Conservation (phyloP, 2,329 filamentous ascomycete species). For the Colletotrichum agaves region DNA sequence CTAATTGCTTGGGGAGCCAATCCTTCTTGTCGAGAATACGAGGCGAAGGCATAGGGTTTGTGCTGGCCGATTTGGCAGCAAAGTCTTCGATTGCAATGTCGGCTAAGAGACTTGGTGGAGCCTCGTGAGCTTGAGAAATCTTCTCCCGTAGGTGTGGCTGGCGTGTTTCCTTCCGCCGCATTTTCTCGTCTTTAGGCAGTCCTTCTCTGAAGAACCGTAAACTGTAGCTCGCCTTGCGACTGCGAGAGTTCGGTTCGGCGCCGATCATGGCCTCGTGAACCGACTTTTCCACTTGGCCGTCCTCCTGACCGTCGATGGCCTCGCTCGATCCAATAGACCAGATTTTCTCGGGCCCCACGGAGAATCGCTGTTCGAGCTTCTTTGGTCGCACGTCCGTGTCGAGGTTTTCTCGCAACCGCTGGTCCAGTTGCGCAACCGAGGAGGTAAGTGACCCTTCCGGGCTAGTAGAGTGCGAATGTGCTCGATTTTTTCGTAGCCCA, state of each 20-base stretch:
- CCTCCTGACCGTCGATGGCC: conserved; percentile 54
- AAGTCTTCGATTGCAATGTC: conserved; percentile 38
- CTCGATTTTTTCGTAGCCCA: conserved; percentile 33
- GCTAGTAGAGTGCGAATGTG: conserved; percentile 40
- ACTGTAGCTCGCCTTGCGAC: conserved; percentile 74
- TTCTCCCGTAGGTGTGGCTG: conserved; percentile 52
- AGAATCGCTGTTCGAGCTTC: conserved; percentile 55
- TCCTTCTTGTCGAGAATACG: conserved; percentile 40
- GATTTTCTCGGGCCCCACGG: conserved; percentile 64
- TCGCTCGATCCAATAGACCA: conserved; percentile 71
- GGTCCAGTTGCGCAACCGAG: conserved; percentile 36
- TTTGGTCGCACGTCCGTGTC: conserved; percentile 46
- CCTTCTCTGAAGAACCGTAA: conserved; percentile 75
- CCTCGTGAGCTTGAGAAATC: conserved; percentile 50
- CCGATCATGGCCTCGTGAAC: conserved; percentile 70
- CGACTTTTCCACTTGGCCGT: conserved; percentile 73
- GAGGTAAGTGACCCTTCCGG: conserved; percentile 43
- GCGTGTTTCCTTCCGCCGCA: conserved; percentile 62
- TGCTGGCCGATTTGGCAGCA: conserved; percentile 27
- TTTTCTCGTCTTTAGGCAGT: conserved; percentile 67
- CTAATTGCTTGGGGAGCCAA: conserved; percentile 22
- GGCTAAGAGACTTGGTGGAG: conserved; percentile 19
- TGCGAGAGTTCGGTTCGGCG: conserved; percentile 71
- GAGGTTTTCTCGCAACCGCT: conserved; percentile 38
- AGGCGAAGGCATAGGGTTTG: conserved; percentile 38